Evolutionary conservation across 305 asterid genomes (phyloP).

Genomic region (Fraxinus xanthoxyloides): DNA sequence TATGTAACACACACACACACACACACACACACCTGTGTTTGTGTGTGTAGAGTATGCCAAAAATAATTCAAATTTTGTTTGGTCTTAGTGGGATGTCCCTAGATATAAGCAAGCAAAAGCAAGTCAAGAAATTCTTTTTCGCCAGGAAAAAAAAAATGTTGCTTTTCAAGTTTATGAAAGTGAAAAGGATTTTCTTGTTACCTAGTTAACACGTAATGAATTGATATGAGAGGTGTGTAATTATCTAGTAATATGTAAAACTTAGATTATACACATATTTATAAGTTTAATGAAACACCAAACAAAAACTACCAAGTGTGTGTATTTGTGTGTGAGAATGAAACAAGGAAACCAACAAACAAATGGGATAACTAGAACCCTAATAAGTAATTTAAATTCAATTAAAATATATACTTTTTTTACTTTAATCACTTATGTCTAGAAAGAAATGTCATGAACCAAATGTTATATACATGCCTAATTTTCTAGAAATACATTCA

Average conservation of each 20-base stretch:
- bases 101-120: conserved; percentile 22
- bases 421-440: neutral
- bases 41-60: neutral
- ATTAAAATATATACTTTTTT: too few species aligned
- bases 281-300: too few species aligned
- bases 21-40: neutral
- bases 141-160: neutral
- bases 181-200: conserved; percentile 14
- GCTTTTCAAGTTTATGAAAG: too few species aligned
- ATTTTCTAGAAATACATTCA: neutral
- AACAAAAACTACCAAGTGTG: too few species aligned
- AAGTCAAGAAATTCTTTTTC: conserved; percentile 18
- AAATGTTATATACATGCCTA: neutral
- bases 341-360: neutral
- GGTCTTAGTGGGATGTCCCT: conserved; percentile 31
- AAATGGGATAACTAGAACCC: neutral
- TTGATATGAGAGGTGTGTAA: neutral
- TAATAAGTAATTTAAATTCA: too few species aligned
- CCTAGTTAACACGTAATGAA: conserved; percentile 29
- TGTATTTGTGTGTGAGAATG: neutral
- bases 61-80: neutral
- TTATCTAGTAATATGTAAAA: neutral
- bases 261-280: too few species aligned
- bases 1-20: conserved; percentile 10
- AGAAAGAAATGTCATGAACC: neutral